phyloP scores from a whole-genome alignment of 352 stramenopile genomes.

The Poterioochromonas sp. region DNA sequence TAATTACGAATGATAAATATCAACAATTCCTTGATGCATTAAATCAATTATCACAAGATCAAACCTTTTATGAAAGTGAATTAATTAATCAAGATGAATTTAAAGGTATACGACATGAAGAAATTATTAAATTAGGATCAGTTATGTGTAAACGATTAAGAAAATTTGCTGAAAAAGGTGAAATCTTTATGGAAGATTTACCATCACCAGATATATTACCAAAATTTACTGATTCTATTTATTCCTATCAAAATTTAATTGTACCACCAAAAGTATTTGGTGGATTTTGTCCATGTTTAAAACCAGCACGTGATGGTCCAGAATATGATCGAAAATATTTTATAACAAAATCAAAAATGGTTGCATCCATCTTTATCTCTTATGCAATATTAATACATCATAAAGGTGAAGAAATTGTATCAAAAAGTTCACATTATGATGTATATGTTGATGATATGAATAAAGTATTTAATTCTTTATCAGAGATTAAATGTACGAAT shows the following conservation, averaged over 20 bases:
- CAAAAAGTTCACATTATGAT: not conserved
- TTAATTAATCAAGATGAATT: not conserved
- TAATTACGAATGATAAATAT: too few species aligned
- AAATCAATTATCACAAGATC: conserved; percentile 4
- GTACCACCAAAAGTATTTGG: conserved; percentile 19
- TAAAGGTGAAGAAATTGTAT: not conserved
- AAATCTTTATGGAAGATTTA: not conserved
- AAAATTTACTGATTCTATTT: not conserved
- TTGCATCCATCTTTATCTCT: not conserved
- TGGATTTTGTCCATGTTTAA: conserved; percentile 15
- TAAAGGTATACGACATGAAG: not conserved
- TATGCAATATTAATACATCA: not conserved
- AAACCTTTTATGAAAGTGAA: conserved; percentile 13
- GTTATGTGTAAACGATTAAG: not conserved
- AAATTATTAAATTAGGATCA: conserved; percentile 8
- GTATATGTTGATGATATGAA: conserved; percentile 12
- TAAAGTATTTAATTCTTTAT: not conserved
- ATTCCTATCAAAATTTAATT: conserved; percentile 18
- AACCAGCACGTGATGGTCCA: not conserved
- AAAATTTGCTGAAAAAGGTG: conserved; percentile 4
- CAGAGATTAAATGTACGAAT: not conserved
- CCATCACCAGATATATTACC: not conserved
- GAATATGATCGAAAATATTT: conserved; percentile 4
- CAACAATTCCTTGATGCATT: conserved; percentile 4
- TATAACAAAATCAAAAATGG: not conserved